Evolutionary conservation across 108 stramenopile genomes (phyloP).

Genomic region (Tribonema minus): DNA sequence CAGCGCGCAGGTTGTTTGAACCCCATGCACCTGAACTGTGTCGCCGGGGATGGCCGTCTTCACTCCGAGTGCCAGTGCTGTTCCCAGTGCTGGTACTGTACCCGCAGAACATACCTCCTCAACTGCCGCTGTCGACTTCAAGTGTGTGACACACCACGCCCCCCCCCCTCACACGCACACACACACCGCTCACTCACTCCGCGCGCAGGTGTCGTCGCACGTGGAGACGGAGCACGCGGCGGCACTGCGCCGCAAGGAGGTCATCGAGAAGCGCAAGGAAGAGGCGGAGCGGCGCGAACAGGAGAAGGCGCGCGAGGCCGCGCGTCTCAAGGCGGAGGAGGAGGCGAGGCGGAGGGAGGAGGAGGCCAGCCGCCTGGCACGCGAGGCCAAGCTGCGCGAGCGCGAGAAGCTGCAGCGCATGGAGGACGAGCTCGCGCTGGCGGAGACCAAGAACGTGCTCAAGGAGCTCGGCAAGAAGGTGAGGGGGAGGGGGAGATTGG

Average conservation of each 20-base stretch:
- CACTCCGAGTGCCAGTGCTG: too few relatives aligned
- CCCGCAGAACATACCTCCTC: too few relatives aligned
- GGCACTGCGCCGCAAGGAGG: constrained; percentile 68
- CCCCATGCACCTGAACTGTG: too few relatives aligned
- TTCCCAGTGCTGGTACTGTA: too few relatives aligned
- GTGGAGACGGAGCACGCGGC: constrained; percentile 65
- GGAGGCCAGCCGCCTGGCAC: constrained; percentile 69
- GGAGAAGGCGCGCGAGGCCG: constrained; percentile 71
- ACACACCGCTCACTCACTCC: not conserved
- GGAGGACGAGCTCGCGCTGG: constrained; percentile 65
- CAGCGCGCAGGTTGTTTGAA: too few relatives aligned
- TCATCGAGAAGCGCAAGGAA: constrained; percentile 65
- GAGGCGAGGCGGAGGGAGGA: constrained; percentile 76
- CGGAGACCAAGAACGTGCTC: constrained; percentile 76
- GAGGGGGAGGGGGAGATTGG: too few relatives aligned
- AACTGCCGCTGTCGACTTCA: too few relatives aligned
- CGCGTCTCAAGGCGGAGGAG: constrained; percentile 53
- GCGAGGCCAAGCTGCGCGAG: constrained; percentile 70
- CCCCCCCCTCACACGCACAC: too few relatives aligned
- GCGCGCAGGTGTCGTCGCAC: constrained; percentile 59
- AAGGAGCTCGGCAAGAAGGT: constrained; percentile 66
- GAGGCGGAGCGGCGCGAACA: constrained; percentile 87
- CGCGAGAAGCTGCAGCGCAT: constrained; percentile 70
- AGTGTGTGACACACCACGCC: too few relatives aligned
- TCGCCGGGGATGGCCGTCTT: too few relatives aligned